phyloP scores from a whole-genome alignment of 2,329 filamentous ascomycete genomes.

The Epichloe coenophiala region DNA sequence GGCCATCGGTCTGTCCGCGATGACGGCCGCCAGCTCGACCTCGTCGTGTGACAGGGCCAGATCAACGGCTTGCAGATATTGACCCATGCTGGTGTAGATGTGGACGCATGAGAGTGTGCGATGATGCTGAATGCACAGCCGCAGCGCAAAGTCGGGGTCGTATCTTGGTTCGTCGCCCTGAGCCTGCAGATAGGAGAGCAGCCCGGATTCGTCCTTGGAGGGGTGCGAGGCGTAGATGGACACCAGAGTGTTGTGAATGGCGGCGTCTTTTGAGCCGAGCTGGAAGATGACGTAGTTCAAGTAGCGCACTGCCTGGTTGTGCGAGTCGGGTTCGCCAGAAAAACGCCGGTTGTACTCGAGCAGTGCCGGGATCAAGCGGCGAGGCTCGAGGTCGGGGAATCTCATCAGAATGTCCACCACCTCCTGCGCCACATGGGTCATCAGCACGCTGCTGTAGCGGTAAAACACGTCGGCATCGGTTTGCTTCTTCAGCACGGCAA shows the following conservation, averaged over 20 bases:
- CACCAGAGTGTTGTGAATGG: conserved; percentile 92
- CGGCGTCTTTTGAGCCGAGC: conserved; percentile 64
- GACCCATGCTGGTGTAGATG: conserved; percentile 93
- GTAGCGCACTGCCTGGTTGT: conserved; percentile 90
- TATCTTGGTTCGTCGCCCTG: conserved; percentile 80
- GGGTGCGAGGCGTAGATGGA: conserved; percentile 87
- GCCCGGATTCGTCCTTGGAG: conserved; percentile 68
- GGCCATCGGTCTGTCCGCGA: conserved; percentile 74
- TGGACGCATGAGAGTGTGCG: conserved; percentile 90
- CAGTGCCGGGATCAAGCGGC: conserved; percentile 82
- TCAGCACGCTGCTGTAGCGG: conserved; percentile 90
- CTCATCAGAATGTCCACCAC: conserved; percentile 94
- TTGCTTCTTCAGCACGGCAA: conserved; percentile 84
- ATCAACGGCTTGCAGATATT: conserved; percentile 86
- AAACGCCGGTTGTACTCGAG: conserved; percentile 83
- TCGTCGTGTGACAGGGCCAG: conserved; percentile 82
- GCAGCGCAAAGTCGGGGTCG: conserved; percentile 90
- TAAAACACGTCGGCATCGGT: conserved; percentile 90
- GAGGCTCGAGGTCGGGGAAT: conserved; percentile 70
- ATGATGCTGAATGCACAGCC: conserved; percentile 87
- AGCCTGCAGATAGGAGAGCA: conserved; percentile 79
- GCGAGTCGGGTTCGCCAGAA: conserved; percentile 44
- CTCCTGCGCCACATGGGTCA: conserved; percentile 74
- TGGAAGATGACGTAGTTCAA: conserved; percentile 87
- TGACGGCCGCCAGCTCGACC: conserved; percentile 75